Evolutionary conservation across 83 land plant species (phyloP).

Genomic region (Diphasiastrum complanatum): DNA sequence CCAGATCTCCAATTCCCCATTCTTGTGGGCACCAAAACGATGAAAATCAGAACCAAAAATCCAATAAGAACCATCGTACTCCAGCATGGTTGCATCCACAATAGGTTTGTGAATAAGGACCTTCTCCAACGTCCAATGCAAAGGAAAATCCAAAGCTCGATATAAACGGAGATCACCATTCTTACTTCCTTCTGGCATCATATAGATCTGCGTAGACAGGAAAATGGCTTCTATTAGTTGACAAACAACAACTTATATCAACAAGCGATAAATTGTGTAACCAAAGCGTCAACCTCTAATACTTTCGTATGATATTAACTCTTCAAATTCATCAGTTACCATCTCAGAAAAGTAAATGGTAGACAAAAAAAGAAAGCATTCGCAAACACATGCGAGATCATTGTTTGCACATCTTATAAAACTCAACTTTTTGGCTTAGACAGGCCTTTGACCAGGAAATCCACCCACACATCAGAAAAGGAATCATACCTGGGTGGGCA

Average conservation of each 20-base stretch:
- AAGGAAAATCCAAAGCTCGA: conserved; percentile 62
- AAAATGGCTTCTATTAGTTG: not conserved
- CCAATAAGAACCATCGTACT: conserved; percentile 52
- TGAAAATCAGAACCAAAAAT: conserved; percentile 73
- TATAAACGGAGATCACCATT: conserved; percentile 79
- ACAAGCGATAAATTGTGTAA: conserved; percentile 1
- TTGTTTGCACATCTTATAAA: too few relatives aligned
- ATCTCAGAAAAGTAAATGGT: too few relatives aligned
- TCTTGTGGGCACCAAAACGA: conserved; percentile 50
- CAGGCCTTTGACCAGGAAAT: too few relatives aligned
- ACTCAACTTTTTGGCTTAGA: too few relatives aligned
- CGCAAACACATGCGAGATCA: too few relatives aligned
- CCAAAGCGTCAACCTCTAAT: not conserved
- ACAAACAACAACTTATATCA: not conserved
- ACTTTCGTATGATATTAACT: too few relatives aligned
- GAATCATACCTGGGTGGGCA: too few relatives aligned
- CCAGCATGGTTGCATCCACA: conserved; percentile 55
- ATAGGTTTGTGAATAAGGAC: conserved; percentile 58
- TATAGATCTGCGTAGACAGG: conserved; percentile 49
- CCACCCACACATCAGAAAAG: too few relatives aligned
- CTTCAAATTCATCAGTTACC: too few relatives aligned
- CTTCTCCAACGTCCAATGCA: conserved; percentile 68
- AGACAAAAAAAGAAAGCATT: too few relatives aligned
- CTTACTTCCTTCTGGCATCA: conserved; percentile 84
- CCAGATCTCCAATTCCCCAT: conserved; percentile 81